Percentiles rank a stretch among this genome's conserved stretches.
Conservation (phyloP, 306 rosid species). For the barrel medic (Medicago truncatula) region DNA sequence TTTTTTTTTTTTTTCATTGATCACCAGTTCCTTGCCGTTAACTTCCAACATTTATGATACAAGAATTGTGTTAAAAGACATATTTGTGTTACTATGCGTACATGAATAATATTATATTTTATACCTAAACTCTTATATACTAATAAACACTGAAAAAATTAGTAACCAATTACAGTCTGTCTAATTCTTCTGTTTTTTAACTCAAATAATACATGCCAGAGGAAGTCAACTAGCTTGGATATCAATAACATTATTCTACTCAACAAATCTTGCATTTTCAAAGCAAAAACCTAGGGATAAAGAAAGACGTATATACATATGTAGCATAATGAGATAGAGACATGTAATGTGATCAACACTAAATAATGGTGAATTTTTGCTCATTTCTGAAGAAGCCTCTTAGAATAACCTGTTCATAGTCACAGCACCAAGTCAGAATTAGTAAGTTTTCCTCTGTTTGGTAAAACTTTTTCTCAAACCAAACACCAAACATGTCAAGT, state of each 20-base stretch:
- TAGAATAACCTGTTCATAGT: slow-evolving; percentile 52
- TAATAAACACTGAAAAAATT: neutral
- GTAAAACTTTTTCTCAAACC: neutral
- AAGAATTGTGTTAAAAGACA: neutral
- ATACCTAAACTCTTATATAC: neutral
- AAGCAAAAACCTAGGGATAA: slow-evolving; percentile 7
- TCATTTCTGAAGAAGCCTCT: slow-evolving; percentile 57
- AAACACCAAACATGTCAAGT: slow-evolving; percentile 8
- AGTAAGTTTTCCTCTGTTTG: neutral
- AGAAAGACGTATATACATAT: neutral
- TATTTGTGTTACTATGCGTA: neutral
- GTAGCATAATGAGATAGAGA: slow-evolving; percentile 6
- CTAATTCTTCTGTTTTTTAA: neutral
- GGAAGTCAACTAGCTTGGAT: neutral
- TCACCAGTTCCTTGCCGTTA: slow-evolving; percentile 15
- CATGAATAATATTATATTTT: neutral
- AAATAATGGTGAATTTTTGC: slow-evolving; percentile 20
- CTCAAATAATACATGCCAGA: neutral
- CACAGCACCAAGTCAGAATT: neutral
- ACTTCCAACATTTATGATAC: neutral
- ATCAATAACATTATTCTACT: neutral
- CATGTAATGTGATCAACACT: slow-evolving; percentile 6
- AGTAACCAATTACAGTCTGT: neutral
- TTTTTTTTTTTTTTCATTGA: neutral
- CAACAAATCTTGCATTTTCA: slow-evolving; percentile 20